Percentiles rank a stretch among this genome's conserved stretches.
phyloP scores from a whole-genome alignment of 2,329 filamentous ascomycete species.

The Stagonosporopsis cucurbitacearum region DNA sequence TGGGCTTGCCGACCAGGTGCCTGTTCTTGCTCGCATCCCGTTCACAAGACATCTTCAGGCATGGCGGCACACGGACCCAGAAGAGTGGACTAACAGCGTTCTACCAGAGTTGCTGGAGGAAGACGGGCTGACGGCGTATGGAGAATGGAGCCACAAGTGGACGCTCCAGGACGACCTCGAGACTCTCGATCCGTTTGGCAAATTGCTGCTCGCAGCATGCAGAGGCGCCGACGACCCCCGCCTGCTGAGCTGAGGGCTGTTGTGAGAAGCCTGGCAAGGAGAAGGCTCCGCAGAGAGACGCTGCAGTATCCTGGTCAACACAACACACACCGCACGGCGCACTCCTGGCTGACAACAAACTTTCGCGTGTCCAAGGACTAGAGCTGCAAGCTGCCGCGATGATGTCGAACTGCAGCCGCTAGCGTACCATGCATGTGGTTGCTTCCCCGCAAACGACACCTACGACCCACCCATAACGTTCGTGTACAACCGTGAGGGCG shows the following conservation, averaged over 20 bases:
- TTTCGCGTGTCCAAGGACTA: slow-evolving; percentile 3
- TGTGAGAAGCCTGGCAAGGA: background rate
- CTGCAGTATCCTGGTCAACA: background rate
- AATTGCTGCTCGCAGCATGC: slow-evolving; percentile 36
- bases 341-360: background rate
- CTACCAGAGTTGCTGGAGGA: slow-evolving; percentile 10
- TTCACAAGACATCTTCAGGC: slow-evolving; percentile 26
- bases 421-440: background rate
- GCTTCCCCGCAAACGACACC: slow-evolving; percentile 10
- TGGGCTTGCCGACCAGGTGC: slow-evolving; percentile 34
- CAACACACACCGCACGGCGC: too few relatives aligned
- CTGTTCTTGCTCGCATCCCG: slow-evolving; percentile 30
- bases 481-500: background rate
- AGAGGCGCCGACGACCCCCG: slow-evolving; percentile 30
- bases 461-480: background rate
- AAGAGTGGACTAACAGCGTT: slow-evolving; percentile 20
- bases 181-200: slow-evolving; percentile 29
- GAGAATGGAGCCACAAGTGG: slow-evolving; percentile 27
- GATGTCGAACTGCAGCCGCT: slow-evolving; percentile 11
- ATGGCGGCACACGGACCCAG: slow-evolving; percentile 21
- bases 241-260: slow-evolving; percentile 17
- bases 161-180: slow-evolving; percentile 14
- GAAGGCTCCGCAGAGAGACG: background rate
- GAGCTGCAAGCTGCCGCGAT: slow-evolving; percentile 1
- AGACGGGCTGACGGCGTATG: slow-evolving; percentile 33